These are phyloP conservation scores for Globisporangium cystogenes DNA, from an alignment of 352 stramenopile genomes.

Conservation along the genomic window DNA sequence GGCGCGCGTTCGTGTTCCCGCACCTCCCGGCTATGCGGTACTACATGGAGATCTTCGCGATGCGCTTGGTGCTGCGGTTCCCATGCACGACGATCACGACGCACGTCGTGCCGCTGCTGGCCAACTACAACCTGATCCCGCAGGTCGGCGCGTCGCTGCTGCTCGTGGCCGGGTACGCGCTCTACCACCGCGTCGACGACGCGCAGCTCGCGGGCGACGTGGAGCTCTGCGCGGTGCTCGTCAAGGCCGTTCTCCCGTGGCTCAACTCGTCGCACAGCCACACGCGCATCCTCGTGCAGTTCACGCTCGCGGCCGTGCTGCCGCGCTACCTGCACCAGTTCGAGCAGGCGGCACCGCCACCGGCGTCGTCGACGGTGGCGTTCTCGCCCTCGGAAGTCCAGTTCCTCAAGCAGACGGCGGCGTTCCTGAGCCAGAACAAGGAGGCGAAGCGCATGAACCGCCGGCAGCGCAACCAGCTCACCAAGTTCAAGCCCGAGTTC, in stretches of 20 bases:
- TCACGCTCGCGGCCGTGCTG: slow-evolving; percentile 55
- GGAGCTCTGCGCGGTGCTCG: slow-evolving; percentile 18
- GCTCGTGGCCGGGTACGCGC: slow-evolving; percentile 41
- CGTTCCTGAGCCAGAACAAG: slow-evolving; percentile 78
- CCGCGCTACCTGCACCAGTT: slow-evolving; percentile 50
- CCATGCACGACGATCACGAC: slow-evolving; percentile 28
- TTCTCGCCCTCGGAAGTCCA: slow-evolving; percentile 14
- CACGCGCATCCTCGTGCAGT: slow-evolving; percentile 76
- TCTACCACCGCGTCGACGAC: slow-evolving; percentile 31
- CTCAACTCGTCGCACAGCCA: slow-evolving; percentile 78
- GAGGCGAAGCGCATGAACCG: slow-evolving; percentile 80
- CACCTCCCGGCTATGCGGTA: slow-evolving; percentile 66
- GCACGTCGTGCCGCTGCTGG: slow-evolving; percentile 54
- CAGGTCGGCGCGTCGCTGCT: slow-evolving; percentile 64
- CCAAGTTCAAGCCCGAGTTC: slow-evolving; percentile 54
- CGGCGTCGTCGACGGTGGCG: neutral
- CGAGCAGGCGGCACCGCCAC: neutral
- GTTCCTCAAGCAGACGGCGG: slow-evolving; percentile 47
- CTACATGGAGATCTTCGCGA: slow-evolving; percentile 82
- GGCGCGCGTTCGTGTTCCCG: slow-evolving; percentile 46
- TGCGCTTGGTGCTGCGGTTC: slow-evolving; percentile 57
- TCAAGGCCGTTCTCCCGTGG: slow-evolving; percentile 65
- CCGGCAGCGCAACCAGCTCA: slow-evolving; percentile 58
- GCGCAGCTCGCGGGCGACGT: slow-evolving; percentile 10
- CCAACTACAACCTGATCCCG: slow-evolving; percentile 64